Evolutionary conservation across 768 basidiomycete genomes (phyloP).

Genomic region (Leccinum subtestaceum): DNA sequence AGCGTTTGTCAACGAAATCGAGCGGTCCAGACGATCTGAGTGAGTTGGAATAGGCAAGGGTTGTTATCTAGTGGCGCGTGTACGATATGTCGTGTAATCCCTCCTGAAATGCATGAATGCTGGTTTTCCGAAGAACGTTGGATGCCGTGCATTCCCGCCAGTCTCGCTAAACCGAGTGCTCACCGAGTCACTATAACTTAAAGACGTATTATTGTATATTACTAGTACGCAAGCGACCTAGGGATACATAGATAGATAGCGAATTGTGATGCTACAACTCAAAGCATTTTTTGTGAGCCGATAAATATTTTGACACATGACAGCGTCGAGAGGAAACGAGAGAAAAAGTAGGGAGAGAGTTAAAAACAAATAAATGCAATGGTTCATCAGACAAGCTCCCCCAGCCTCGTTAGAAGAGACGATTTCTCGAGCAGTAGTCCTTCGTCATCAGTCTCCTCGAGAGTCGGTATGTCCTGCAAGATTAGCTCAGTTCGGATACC

Average conservation of each 20-base stretch:
- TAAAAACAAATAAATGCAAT: background rate
- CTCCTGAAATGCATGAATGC: background rate
- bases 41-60: background rate
- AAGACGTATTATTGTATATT: too few species aligned
- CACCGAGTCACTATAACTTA: too few species aligned
- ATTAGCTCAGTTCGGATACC: background rate
- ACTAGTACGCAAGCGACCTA: too few species aligned
- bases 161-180: too few species aligned
- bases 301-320: background rate
- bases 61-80: background rate
- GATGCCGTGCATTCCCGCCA: background rate
- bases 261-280: background rate
- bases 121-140: background rate
- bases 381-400: conserved; percentile 10
- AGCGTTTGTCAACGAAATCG: conserved; percentile 66
- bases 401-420: background rate
- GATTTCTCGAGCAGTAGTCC: conserved; percentile 10
- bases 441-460: conserved; percentile 62
- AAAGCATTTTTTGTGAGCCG: background rate
- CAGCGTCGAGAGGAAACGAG: background rate
- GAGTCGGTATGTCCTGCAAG: conserved; percentile 57
- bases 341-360: background rate
- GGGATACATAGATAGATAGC: too few species aligned
- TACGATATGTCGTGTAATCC: background rate
- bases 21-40: conserved; percentile 30